Evolutionary conservation across 257 asterid species (phyloP), one percentile per base, ranked within the genome.

Genomic region (Lycium barbarum): DNA sequence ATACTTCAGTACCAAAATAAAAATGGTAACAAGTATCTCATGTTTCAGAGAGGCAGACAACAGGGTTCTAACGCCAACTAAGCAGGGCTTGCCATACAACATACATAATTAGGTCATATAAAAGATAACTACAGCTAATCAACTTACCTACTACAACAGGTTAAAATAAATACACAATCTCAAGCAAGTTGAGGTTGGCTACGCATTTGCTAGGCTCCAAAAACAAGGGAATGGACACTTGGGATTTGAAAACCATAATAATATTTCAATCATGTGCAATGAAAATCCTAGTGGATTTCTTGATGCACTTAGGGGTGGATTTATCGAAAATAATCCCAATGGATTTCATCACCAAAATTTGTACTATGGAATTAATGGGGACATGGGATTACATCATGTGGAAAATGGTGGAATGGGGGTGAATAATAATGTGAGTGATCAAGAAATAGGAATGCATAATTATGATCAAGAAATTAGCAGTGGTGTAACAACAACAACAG

Each of bases 121-220:
- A 40, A 71, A 71, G 53, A 38, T 70, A n/a, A n/a, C 4, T 59
- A n/a, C 35, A 59, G 59, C 6, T 68, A 38, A 68, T 33, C n/a
- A 70, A 18, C 5, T 18, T 72, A 26, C 72, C 10, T 4, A 49
- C 47, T 45, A 49, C 61, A 49, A 74, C 81, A 20, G 15, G 38
- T 14, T 74, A 22, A 49, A 74, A 15, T 22, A 74, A 49, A 26
- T 49, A 49, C 59, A 10, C 73, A 22, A 47, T 73, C 59, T 9
- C 81, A 73, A 47, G 20, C 26, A n/a, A 45, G 58, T 26, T 72
- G 38, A 6, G 36, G n/a, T 22, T 58, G 18, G 36, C 12, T 72
- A n/a, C n/a, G 95, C 97, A 1, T 86, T 93, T 38, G 93, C 97
- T 18, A 82, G 93, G 84, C 93, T 94, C 11, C 98, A 92, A 22